phyloP scores from a whole-genome alignment of 1,139 yeast species.

The Spathaspora sp. region DNA sequence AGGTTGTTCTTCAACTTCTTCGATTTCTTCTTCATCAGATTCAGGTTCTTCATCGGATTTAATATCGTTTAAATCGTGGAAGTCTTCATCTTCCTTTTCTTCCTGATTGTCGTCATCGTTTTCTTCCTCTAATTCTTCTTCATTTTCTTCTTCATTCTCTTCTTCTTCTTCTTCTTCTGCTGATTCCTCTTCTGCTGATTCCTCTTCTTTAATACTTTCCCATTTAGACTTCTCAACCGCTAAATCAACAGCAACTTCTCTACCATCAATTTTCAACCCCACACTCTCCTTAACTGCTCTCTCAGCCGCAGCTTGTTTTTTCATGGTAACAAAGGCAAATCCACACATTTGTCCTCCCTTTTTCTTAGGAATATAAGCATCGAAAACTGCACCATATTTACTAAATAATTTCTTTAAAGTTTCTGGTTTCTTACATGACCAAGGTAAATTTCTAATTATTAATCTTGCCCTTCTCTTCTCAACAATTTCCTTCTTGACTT shows the following conservation, averaged over 20 bases:
- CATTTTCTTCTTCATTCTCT: constrained; percentile 24
- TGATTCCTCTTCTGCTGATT: constrained; percentile 40
- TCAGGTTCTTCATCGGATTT: constrained; percentile 33
- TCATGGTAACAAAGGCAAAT: constrained; percentile 93
- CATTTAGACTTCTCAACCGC: constrained; percentile 88
- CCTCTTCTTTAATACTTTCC: constrained; percentile 46
- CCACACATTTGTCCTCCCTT: constrained; percentile 91
- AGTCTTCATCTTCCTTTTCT: constrained; percentile 32
- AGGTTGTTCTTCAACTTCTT: constrained; percentile 28
- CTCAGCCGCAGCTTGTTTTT: constrained; percentile 73
- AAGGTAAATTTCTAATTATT: constrained; percentile 88
- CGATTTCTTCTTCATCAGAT: constrained; percentile 26
- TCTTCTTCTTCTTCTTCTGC: constrained; percentile 27
- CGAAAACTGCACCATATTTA: constrained; percentile 83
- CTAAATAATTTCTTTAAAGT: constrained; percentile 68
- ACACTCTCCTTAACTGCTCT: constrained; percentile 72
- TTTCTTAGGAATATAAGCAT: constrained; percentile 87
- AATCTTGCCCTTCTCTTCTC: constrained; percentile 78
- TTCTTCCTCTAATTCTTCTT: constrained; percentile 25
- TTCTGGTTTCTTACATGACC: constrained; percentile 86
- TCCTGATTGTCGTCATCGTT: constrained; percentile 28
- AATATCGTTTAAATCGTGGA: constrained; percentile 24
- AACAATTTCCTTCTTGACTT: constrained; percentile 14
- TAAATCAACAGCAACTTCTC: constrained; percentile 92
- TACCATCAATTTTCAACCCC: constrained; percentile 81